Evolutionary conservation across 768 basidiomycete genomes (phyloP).

Genomic region (Boletus rubroflammeus): DNA sequence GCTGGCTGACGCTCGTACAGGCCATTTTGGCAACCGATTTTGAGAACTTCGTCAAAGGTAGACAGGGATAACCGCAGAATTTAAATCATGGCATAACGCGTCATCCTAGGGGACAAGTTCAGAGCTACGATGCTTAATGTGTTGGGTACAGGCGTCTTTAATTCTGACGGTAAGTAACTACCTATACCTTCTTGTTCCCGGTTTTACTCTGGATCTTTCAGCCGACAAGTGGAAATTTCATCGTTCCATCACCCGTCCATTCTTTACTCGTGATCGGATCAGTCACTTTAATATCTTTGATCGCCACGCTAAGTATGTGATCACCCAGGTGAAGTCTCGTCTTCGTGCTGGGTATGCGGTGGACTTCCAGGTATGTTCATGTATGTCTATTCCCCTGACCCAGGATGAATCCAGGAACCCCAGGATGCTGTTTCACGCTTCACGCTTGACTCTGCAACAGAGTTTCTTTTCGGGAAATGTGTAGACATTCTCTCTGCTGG

Average conservation of each 20-base stretch:
- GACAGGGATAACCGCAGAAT: background rate
- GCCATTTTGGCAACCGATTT: slow-evolving; percentile 56
- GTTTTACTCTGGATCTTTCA: slow-evolving; percentile 17
- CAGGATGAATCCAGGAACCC: background rate
- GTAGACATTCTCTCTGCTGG: slow-evolving; percentile 50
- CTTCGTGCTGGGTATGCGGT: slow-evolving; percentile 48
- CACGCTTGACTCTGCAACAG: slow-evolving; percentile 63
- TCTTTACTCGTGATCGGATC: slow-evolving; percentile 58
- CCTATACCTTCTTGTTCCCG: no score
- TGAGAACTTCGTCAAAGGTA: slow-evolving; percentile 57
- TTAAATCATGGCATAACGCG: background rate
- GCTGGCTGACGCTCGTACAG: slow-evolving; percentile 7
- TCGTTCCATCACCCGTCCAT: slow-evolving; percentile 61
- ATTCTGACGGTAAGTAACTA: slow-evolving; percentile 51
- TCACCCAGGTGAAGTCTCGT: slow-evolving; percentile 45
- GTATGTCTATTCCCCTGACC: background rate
- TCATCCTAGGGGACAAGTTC: slow-evolving; percentile 32
- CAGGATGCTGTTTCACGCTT: slow-evolving; percentile 60
- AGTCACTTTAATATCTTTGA: slow-evolving; percentile 61
- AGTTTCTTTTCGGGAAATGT: slow-evolving; percentile 61
- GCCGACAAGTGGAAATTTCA: slow-evolving; percentile 60
- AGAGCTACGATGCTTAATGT: slow-evolving; percentile 43
- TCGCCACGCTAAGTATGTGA: slow-evolving; percentile 44
- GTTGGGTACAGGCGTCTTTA: slow-evolving; percentile 65
- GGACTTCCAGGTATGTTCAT: slow-evolving; percentile 49